Evolutionary conservation across 148 eudicot species (phyloP).

Genomic region (Arbutus unedo): DNA sequence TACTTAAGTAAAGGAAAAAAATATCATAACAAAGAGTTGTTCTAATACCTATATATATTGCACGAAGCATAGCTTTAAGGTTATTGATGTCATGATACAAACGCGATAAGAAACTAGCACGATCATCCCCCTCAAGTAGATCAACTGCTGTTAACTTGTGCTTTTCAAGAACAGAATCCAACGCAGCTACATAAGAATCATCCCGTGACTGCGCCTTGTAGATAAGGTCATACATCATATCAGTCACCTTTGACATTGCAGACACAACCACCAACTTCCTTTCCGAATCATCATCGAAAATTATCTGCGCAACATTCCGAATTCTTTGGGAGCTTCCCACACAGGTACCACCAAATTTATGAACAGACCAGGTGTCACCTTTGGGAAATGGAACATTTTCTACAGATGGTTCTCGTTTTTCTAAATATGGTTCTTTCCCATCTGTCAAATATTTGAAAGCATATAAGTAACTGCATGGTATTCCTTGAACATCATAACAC

Average conservation of each 20-base stretch:
- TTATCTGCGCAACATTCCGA: conserved; percentile 75
- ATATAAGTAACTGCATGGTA: neutral
- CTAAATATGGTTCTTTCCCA: conserved; percentile 41
- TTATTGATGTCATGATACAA: conserved; percentile 79
- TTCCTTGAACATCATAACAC: neutral
- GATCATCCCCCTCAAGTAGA: conserved; percentile 70
- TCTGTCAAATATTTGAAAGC: conserved; percentile 30
- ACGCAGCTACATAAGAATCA: conserved; percentile 60
- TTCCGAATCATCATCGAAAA: conserved; percentile 62
- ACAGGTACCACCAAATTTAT: conserved; percentile 99
- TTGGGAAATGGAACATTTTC: conserved; percentile 49
- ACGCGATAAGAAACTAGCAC: conserved; percentile 55
- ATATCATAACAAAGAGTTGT: neutral
- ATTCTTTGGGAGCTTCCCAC: conserved; percentile 89
- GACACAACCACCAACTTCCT: conserved; percentile 91
- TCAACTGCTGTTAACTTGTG: conserved; percentile 73
- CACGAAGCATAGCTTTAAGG: conserved; percentile 95
- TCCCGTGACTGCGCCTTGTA: conserved; percentile 77
- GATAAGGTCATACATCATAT: conserved; percentile 94
- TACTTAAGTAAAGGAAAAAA: neutral
- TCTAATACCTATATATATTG: conserved; percentile 75
- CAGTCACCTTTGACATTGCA: conserved; percentile 98
- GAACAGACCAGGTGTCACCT: conserved; percentile 85
- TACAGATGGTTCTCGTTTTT: conserved; percentile 37
- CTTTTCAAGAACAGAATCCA: conserved; percentile 83